A percentile compares a stretch with the other conserved stretches of the same genome.
Evolutionary conservation across 1,284 basidiomycete genomes (phyloP).

Genomic region (Trichosporon ovoides): DNA sequence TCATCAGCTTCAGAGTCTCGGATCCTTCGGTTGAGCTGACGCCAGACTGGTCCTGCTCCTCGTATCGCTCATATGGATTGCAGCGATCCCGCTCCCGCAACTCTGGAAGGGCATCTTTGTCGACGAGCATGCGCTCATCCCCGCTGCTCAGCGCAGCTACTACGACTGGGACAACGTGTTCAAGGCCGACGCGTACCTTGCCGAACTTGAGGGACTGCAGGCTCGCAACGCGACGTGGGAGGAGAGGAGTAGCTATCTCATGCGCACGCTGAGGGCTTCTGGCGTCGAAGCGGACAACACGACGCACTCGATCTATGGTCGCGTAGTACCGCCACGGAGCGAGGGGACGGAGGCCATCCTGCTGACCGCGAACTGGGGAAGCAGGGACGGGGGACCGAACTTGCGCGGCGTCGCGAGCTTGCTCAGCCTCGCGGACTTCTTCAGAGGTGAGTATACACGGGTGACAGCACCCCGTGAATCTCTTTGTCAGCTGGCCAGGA

Average conservation of each 20-base stretch:
- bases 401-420: conserved; percentile 79
- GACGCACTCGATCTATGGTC: conserved; percentile 63
- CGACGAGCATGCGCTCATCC: conserved; percentile 89
- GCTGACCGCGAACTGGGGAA: conserved; percentile 81
- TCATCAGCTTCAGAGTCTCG: too few relatives aligned
- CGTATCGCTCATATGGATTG: conserved; percentile 68
- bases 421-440: conserved; percentile 72
- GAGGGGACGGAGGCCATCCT: conserved; percentile 88
- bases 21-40: neutral
- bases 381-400: conserved; percentile 57
- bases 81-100: conserved; percentile 60
- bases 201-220: conserved; percentile 61
- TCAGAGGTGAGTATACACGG: conserved; percentile 60
- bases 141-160: conserved; percentile 78
- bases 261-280: conserved; percentile 21
- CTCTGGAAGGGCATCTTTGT: conserved; percentile 71
- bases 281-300: conserved; percentile 30
- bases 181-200: conserved; percentile 69
- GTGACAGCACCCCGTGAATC: neutral
- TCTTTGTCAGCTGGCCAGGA: neutral
- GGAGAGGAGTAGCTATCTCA: conserved; percentile 49
- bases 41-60: conserved; percentile 51
- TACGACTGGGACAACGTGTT: conserved; percentile 86
- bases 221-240: conserved; percentile 58
- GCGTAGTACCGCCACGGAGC: conserved; percentile 73